Percentiles rank a stretch among this genome's conserved stretches.
phyloP scores from a whole-genome alignment of 2,329 filamentous ascomycete genomes.

The Monilinia vaccinii-corymbosi region DNA sequence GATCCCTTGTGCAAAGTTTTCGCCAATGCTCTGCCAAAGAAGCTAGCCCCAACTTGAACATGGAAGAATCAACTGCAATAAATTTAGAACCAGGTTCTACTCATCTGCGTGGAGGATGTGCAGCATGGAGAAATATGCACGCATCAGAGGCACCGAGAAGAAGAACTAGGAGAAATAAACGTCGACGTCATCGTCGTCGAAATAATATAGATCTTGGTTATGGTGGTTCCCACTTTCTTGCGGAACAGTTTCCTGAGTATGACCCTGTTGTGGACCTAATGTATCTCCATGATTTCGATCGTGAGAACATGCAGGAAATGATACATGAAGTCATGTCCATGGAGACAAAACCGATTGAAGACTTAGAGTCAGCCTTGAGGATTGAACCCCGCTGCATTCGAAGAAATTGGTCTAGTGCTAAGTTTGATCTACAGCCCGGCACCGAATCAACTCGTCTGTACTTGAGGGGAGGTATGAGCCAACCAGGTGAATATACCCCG shows the following conservation, averaged over 20 bases:
- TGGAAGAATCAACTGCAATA: background rate
- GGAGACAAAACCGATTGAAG: background rate
- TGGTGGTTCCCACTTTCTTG: background rate
- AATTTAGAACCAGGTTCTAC: background rate
- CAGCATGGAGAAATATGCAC: too few species aligned
- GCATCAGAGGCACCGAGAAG: background rate
- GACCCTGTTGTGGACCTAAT: background rate
- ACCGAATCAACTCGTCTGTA: too few species aligned
- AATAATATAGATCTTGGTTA: background rate
- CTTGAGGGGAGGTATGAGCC: background rate
- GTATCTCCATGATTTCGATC: background rate
- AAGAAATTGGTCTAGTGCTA: too few species aligned
- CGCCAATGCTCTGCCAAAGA: too few species aligned
- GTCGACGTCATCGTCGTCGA: background rate
- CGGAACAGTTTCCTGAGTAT: background rate
- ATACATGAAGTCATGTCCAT: background rate
- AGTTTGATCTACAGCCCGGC: background rate
- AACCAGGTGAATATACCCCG: too few species aligned
- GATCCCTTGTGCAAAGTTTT: background rate
- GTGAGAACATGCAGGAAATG: background rate
- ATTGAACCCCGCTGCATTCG: background rate
- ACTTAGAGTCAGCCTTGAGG: too few species aligned
- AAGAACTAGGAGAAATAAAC: background rate
- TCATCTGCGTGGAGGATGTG: background rate
- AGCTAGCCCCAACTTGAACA: background rate